Evolutionary conservation across 78 protist species (phyloP).

Genomic region (Dictyostelium capitatum): DNA sequence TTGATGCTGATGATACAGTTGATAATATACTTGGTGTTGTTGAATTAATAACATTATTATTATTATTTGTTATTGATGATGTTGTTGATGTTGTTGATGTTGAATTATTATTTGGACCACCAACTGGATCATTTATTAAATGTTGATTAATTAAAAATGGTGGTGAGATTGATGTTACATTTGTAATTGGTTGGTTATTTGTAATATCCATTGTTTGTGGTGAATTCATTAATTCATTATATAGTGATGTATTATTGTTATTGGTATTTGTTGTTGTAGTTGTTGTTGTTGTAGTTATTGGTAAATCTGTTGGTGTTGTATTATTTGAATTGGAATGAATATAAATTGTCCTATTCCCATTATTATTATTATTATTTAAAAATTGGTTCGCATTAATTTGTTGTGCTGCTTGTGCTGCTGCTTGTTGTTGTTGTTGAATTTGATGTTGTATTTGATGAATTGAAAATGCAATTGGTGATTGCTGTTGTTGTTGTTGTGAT

Average conservation of each 20-base stretch:
- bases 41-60: not conserved
- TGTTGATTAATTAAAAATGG: too few species aligned
- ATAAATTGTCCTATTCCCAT: constrained; percentile 27
- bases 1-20: not conserved
- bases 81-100: not conserved
- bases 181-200: not conserved
- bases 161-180: not conserved
- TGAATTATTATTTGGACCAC: too few species aligned
- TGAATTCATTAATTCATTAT: constrained; percentile 1
- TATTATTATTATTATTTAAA: constrained; percentile 3
- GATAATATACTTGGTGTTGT: not conserved
- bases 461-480: not conserved
- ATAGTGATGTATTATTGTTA: constrained; percentile 6
- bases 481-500: not conserved
- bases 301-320: not conserved
- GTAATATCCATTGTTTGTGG: not conserved
- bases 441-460: constrained; percentile 5
- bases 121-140: too few species aligned
- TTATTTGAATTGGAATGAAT: constrained; percentile 21
- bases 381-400: constrained; percentile 19
- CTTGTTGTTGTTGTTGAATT: constrained; percentile 12
- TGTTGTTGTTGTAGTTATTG: not conserved
- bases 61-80: not conserved
- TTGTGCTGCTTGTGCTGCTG: constrained; percentile 19
- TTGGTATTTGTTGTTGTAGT: not conserved